phyloP scores from a whole-genome alignment of 2,329 filamentous ascomycete species.

The Trichoderma koningiopsis region DNA sequence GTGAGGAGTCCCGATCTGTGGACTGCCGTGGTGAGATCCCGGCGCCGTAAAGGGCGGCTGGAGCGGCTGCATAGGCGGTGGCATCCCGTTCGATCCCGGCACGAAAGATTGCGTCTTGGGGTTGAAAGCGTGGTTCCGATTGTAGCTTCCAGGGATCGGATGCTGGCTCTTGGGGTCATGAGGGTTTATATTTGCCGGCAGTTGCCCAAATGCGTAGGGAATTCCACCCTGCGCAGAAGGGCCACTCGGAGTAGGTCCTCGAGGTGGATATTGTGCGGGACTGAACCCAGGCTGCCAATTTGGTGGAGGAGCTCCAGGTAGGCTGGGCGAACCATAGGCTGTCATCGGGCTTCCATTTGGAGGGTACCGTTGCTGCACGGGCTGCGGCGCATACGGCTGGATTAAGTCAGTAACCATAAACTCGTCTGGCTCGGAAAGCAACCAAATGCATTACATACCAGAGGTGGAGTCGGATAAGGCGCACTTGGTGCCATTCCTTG shows the following conservation, averaged over 20 bases:
- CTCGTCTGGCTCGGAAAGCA: neutral
- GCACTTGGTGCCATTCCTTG: slow-evolving; percentile 46
- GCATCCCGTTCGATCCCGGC: slow-evolving; percentile 58
- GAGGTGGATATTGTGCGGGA: slow-evolving; percentile 37
- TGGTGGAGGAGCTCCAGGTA: slow-evolving; percentile 35
- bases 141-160: slow-evolving; percentile 81
- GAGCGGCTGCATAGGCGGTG: slow-evolving; percentile 50
- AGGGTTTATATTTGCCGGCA: slow-evolving; percentile 69
- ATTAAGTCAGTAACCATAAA: slow-evolving; percentile 26
- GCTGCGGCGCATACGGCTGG: slow-evolving; percentile 37
- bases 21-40: slow-evolving; percentile 55
- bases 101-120: slow-evolving; percentile 93
- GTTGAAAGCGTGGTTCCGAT: slow-evolving; percentile 80
- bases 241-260: slow-evolving; percentile 32
- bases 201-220: slow-evolving; percentile 77
- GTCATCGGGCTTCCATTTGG: slow-evolving; percentile 41
- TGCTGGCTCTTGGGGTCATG: slow-evolving; percentile 76
- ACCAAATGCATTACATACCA: slow-evolving; percentile 41
- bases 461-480: slow-evolving; percentile 48
- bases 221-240: slow-evolving; percentile 39
- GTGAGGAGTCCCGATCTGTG: slow-evolving; percentile 56
- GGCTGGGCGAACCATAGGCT: slow-evolving; percentile 41
- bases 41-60: slow-evolving; percentile 52
- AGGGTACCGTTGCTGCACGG: slow-evolving; percentile 39
- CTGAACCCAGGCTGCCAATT: slow-evolving; percentile 44